Evolutionary conservation across 1,284 basidiomycete species (phyloP), one percentile per base, ranked within the genome.

Genomic region (Albatrellus sp.): DNA sequence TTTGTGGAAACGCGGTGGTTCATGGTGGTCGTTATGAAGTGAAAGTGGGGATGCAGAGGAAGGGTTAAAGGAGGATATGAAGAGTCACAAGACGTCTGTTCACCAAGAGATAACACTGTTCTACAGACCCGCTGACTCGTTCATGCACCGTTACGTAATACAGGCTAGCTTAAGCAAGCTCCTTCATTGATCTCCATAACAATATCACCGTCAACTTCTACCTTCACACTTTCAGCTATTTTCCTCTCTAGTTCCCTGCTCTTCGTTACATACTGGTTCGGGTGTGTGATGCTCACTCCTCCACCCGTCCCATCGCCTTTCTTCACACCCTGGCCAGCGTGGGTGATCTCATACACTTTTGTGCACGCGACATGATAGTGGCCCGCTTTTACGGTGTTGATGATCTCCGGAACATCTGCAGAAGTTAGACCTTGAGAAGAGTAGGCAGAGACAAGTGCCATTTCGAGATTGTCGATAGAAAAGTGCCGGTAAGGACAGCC

Each of bases 281-380:
- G 96, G 67, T 99, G 96, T 28, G 79, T 86, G 28, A 98, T 89
- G 50, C 79, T 89, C 60, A 97, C 94, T 0, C 89, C 89, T 10
- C 70, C 75, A 4, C 90, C 90, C 40, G 96, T 57, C 0, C 94
- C 94, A 28, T 94, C 88, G 2, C 92, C 92, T 61, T 89, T 92
- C 64, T 78, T 83, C 46, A 96, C 77, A 6, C 83, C 84, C 49
- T 67, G 67, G 37, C 65, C 60, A 13, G 69, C 66, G 61, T 98
- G 94, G 16, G 92, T 96, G 39, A 97, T 75, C 68, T 98, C 96
- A 63, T 93, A 98, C 31, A 98, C 87, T 13, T 93, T 74, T 14
- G 96, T 98, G 65, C 96, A 99, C 3, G 93, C 96, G 40, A 98
- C 83, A 60, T 99, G 94, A 60, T 84, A 97, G 60, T 96, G 91